phyloP scores from a whole-genome alignment of 257 asterid species.

The Rauvolfia tetraphylla region DNA sequence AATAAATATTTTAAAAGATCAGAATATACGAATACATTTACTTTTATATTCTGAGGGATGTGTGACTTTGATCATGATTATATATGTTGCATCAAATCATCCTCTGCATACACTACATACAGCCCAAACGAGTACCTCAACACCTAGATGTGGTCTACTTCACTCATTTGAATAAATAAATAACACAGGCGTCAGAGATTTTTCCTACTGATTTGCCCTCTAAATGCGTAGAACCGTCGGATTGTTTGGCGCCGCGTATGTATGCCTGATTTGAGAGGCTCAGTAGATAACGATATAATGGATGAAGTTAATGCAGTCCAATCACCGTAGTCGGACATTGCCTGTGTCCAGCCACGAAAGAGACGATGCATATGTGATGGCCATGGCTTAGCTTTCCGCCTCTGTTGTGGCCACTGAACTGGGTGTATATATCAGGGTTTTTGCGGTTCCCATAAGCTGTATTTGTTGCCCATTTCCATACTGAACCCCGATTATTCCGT shows the following conservation, averaged over 20 bases:
- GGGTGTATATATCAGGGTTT: neutral
- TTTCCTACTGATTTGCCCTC: neutral
- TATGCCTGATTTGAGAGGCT: neutral
- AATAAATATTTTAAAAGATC: too few species aligned
- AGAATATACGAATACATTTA: too few species aligned
- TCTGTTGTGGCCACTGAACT: neutral
- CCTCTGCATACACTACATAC: too few species aligned
- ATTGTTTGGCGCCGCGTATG: slow-evolving; percentile 16
- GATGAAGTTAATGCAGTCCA: slow-evolving; percentile 22
- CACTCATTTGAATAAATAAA: too few species aligned
- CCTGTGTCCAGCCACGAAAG: slow-evolving; percentile 7
- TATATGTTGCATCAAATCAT: too few species aligned
- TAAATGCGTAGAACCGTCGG: too few species aligned
- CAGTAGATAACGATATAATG: neutral
- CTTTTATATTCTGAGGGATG: too few species aligned
- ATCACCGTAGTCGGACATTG: neutral
- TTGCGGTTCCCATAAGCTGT: slow-evolving; percentile 15
- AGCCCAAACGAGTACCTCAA: too few species aligned
- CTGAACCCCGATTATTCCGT: neutral
- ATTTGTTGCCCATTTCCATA: neutral
- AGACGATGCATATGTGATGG: slow-evolving; percentile 10
- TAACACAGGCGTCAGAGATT: too few species aligned
- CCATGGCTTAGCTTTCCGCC: neutral
- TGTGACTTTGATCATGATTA: too few species aligned
- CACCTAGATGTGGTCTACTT: too few species aligned